Percentiles rank a stretch among this genome's conserved stretches.
phyloP scores from a whole-genome alignment of 2,329 filamentous ascomycete genomes.

The Aaosphaeria arxii region DNA sequence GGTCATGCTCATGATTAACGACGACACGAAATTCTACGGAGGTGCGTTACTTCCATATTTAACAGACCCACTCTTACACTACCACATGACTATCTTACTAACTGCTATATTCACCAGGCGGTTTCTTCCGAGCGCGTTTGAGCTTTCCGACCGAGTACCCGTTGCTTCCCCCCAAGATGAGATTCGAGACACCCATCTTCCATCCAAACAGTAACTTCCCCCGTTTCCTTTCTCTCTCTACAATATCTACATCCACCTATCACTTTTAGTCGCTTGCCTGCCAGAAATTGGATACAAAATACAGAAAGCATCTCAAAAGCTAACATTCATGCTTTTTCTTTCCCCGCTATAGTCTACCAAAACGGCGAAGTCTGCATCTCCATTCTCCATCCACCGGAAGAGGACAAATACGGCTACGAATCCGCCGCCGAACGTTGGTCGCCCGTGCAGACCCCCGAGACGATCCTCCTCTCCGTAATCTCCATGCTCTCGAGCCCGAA shows the following conservation, averaged over 20 bases:
- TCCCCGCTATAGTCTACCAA: conserved; percentile 67
- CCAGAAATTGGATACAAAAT: conserved; percentile 92
- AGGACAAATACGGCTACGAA: conserved; percentile 98
- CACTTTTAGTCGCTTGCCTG: conserved; percentile 99
- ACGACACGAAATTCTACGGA: conserved; percentile 90
- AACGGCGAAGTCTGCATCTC: conserved; percentile 94
- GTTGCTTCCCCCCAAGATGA: conserved; percentile 93
- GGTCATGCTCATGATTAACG: conserved; percentile 97
- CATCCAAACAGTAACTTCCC: conserved; percentile 79
- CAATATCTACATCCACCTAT: conserved; percentile 89
- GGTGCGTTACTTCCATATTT: conserved; percentile 53
- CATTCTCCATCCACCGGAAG: conserved; percentile 94
- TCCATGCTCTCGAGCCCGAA: conserved; percentile 98
- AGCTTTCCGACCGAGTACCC: conserved; percentile 96
- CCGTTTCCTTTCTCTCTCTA: conserved; percentile 5
- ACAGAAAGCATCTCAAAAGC: conserved; percentile 94
- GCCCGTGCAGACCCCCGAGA: conserved; percentile 95
- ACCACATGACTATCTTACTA: neutral
- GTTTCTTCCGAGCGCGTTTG: conserved; percentile 91
- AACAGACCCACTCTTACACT: neutral
- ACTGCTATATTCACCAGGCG: conserved; percentile 53
- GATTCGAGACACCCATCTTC: conserved; percentile 90
- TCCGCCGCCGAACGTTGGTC: conserved; percentile 94
- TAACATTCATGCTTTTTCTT: conserved; percentile 60
- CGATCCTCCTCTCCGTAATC: conserved; percentile 95